phyloP scores from a whole-genome alignment of 2,329 filamentous ascomycete genomes.

The Cucurbitaria berberidis region DNA sequence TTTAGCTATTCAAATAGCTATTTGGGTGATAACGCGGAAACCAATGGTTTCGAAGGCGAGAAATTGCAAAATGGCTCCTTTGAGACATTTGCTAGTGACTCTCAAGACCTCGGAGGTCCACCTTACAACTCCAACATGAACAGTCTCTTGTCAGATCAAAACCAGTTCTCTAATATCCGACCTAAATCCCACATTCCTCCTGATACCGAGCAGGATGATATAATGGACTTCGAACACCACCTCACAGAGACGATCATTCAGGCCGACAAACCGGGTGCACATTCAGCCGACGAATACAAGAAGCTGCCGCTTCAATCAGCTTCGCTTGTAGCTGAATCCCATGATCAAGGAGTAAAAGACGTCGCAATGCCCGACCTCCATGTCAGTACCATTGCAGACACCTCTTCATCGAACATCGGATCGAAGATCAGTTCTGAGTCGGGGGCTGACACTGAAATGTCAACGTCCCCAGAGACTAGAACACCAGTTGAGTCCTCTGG shows the following conservation, averaged over 20 bases:
- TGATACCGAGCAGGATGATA: neutral
- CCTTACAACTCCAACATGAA: too few relatives aligned
- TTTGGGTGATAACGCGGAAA: neutral
- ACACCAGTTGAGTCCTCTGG: neutral
- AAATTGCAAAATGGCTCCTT: neutral
- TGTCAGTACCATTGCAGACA: too few relatives aligned
- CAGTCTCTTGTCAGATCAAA: neutral
- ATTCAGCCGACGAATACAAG: neutral
- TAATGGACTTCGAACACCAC: neutral
- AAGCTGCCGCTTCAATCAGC: neutral
- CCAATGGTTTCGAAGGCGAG: neutral
- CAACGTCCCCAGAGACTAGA: neutral
- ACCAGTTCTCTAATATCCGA: neutral
- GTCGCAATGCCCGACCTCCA: neutral
- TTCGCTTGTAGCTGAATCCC: neutral
- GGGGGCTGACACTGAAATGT: neutral
- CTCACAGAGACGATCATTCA: neutral
- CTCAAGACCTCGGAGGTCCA: neutral
- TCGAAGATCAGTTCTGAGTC: too few relatives aligned
- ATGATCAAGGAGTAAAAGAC: neutral
- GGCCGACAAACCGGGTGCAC: neutral
- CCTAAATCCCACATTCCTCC: neutral
- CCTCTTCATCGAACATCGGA: too few relatives aligned
- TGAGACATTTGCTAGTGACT: neutral
- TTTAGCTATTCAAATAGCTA: neutral